A percentile compares a stretch with the other conserved stretches of the same genome.
Evolutionary conservation across 139 green algal genomes (phyloP).

Genomic region (Micractinium sp.): DNA sequence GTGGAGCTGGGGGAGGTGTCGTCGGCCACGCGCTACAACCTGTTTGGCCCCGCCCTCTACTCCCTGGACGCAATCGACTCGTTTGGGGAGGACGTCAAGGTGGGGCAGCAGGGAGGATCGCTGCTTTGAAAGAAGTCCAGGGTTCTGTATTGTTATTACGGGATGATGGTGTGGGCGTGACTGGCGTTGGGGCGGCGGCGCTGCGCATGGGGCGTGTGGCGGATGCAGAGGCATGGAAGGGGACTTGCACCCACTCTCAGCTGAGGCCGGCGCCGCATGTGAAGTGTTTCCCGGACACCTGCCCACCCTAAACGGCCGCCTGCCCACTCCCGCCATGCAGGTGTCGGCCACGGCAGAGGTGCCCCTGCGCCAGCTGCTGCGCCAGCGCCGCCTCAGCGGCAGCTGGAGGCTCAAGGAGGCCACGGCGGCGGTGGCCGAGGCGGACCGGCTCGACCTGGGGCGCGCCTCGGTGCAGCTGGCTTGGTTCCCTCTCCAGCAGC

Average conservation of each 20-base stretch:
- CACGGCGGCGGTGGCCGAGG: background rate
- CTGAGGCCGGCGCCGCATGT: too few relatives aligned
- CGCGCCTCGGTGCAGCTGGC: conserved; percentile 18
- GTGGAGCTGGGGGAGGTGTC: conserved; percentile 40
- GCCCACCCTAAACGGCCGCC: background rate
- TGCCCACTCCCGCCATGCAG: background rate
- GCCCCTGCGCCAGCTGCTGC: conserved; percentile 17
- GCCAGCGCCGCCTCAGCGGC: background rate
- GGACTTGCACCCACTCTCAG: too few relatives aligned
- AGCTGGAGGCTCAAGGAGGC: conserved; percentile 38
- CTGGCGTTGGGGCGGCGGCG: too few relatives aligned
- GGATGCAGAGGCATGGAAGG: background rate
- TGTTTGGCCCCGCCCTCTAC: conserved; percentile 42
- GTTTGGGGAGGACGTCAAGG: conserved; percentile 39
- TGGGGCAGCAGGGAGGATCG: too few relatives aligned
- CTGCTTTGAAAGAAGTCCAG: too few relatives aligned
- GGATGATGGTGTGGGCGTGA: background rate
- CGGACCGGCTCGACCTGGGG: conserved; percentile 32
- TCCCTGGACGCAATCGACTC: conserved; percentile 37
- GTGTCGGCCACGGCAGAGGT: conserved; percentile 14
- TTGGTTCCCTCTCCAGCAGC: conserved; percentile 32
- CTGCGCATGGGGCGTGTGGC: too few relatives aligned
- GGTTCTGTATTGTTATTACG: too few relatives aligned
- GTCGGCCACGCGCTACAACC: background rate
- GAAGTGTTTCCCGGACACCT: background rate